Conservation (phyloP, 1,284 basidiomycete genomes). For the Sanghuangporus weigelae region DNA sequence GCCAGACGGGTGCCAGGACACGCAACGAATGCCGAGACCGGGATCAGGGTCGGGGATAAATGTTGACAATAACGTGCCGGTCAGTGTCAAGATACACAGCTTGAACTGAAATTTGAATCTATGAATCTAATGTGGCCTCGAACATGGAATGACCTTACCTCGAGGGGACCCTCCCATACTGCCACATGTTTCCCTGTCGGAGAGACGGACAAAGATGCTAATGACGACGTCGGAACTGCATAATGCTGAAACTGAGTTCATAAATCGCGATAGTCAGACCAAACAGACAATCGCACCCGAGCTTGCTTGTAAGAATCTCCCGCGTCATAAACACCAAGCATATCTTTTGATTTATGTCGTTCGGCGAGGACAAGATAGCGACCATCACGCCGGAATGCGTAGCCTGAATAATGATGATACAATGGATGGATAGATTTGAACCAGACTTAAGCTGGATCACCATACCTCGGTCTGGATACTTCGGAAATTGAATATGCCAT, state of each 20-base stretch:
- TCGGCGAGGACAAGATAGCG: conserved; percentile 80
- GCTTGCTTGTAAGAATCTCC: conserved; percentile 64
- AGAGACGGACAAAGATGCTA: conserved; percentile 74
- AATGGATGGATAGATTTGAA: background rate
- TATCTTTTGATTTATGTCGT: conserved; percentile 82
- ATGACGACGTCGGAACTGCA: conserved; percentile 67
- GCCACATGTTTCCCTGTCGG: conserved; percentile 79
- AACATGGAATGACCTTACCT: conserved; percentile 40
- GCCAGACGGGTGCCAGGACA: conserved; percentile 81
- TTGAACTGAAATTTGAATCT: conserved; percentile 58
- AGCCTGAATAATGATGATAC: conserved; percentile 41
- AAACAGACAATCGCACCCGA: conserved; percentile 45
- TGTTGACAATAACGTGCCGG: conserved; percentile 63
- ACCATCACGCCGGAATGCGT: conserved; percentile 73
- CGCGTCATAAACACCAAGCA: conserved; percentile 77
- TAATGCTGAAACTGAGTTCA: conserved; percentile 55
- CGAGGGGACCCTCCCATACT: conserved; percentile 76
- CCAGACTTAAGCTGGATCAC: background rate
- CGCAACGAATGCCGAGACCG: conserved; percentile 70
- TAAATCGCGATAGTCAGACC: background rate
- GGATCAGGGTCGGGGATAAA: conserved; percentile 72
- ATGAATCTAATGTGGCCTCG: background rate
- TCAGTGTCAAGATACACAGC: conserved; percentile 67
- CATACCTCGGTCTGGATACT: conserved; percentile 70
- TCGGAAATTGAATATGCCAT: conserved; percentile 74